Evolutionary conservation across 352 stramenopile genomes (phyloP).

Genomic region (Globisporangium canariense): DNA sequence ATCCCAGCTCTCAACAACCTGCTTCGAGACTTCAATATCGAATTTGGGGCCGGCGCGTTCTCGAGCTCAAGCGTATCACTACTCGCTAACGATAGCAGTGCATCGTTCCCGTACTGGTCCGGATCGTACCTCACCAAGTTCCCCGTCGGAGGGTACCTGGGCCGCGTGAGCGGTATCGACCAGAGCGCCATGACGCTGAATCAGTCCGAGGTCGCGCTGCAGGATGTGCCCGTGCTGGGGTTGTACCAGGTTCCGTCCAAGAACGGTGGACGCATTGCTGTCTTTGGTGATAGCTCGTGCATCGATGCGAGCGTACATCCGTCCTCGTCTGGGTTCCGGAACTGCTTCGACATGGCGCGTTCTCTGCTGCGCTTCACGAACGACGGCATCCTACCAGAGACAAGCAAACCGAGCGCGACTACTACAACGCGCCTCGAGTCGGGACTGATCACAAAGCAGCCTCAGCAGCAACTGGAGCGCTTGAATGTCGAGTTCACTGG

Average conservation of each 20-base stretch:
- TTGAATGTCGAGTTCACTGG: slow-evolving; percentile 34
- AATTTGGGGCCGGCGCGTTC: slow-evolving; percentile 54
- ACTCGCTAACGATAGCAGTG: slow-evolving; percentile 26
- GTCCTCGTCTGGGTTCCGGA: slow-evolving; percentile 29
- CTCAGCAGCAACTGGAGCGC: slow-evolving; percentile 20
- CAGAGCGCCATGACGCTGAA: slow-evolving; percentile 54
- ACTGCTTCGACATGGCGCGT: slow-evolving; percentile 67
- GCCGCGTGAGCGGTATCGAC: slow-evolving; percentile 50
- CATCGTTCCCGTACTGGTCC: slow-evolving; percentile 57
- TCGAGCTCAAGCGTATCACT: slow-evolving; percentile 49
- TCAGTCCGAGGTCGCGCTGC: slow-evolving; percentile 28
- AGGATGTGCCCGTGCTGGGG: slow-evolving; percentile 52
- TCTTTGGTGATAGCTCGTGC: slow-evolving; percentile 74
- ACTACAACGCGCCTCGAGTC: background rate
- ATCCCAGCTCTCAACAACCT: slow-evolving; percentile 70
- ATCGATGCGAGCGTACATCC: slow-evolving; percentile 59
- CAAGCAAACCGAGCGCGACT: background rate
- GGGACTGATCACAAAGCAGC: background rate
- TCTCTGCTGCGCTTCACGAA: slow-evolving; percentile 59
- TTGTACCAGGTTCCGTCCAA: slow-evolving; percentile 60
- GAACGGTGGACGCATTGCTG: slow-evolving; percentile 64
- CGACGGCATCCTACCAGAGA: slow-evolving; percentile 27
- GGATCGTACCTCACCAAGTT: slow-evolving; percentile 66
- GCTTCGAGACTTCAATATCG: slow-evolving; percentile 61
- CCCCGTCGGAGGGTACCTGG: slow-evolving; percentile 58